Percentiles rank a stretch among this genome's conserved stretches.
These are phyloP conservation scores for Volvariella surrecta DNA, from an alignment of 1,284 basidiomycete genomes.

Conservation along the genomic window DNA sequence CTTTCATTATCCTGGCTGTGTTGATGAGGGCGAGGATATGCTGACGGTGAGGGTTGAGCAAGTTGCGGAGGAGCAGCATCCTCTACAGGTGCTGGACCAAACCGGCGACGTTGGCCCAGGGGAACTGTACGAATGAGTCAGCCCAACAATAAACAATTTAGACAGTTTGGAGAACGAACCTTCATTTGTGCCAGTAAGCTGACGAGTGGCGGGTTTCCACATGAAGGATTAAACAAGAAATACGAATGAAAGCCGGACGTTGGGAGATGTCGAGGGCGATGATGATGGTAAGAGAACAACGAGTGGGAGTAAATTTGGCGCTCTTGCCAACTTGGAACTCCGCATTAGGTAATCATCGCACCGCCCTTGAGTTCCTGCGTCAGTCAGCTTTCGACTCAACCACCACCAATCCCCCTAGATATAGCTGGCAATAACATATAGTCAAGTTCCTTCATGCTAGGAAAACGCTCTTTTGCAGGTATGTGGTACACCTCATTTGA, in stretches of 20 bases:
- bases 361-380: neutral
- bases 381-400: neutral
- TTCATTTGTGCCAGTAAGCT: conserved; percentile 80
- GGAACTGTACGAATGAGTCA: conserved; percentile 38
- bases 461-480: conserved; percentile 46
- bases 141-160: conserved; percentile 9
- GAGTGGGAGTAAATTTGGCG: neutral
- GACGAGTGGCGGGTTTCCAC: conserved; percentile 84
- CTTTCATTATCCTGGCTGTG: conserved; percentile 43
- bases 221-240: conserved; percentile 41
- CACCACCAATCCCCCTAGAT: neutral
- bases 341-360: conserved; percentile 15
- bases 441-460: conserved; percentile 27
- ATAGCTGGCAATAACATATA: no score
- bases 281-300: conserved; percentile 20
- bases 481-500: conserved; percentile 10
- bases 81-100: conserved; percentile 76
- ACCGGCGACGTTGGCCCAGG: conserved; percentile 80
- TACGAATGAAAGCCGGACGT: conserved; percentile 14
- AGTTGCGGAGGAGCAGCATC: conserved; percentile 70
- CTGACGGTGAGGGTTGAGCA: conserved; percentile 78
- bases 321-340: conserved; percentile 17
- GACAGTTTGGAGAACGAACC: conserved; percentile 31
- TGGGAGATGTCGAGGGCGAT: conserved; percentile 17
- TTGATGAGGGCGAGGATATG: conserved; percentile 53